Percentiles rank a stretch among this genome's conserved stretches.
phyloP scores from a whole-genome alignment of 1,284 basidiomycete genomes.

The Cryptococcus sp. region DNA sequence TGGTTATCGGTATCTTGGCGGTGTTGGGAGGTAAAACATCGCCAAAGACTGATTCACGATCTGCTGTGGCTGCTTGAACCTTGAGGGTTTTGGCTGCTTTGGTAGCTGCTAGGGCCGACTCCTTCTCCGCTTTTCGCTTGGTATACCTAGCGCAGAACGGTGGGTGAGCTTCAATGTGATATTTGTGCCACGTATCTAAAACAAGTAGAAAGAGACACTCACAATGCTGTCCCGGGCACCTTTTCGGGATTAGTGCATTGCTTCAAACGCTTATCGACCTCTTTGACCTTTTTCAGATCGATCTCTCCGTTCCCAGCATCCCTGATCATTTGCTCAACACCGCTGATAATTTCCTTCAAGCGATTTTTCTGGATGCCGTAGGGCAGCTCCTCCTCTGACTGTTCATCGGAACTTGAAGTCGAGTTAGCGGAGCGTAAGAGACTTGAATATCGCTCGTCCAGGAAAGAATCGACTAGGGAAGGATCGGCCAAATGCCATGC shows the following conservation, averaged over 20 bases:
- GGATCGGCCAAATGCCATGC: slow-evolving; percentile 69
- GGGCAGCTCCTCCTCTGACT: slow-evolving; percentile 10
- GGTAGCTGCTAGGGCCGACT: slow-evolving; percentile 33
- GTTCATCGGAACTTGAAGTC: not conserved
- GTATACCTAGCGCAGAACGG: slow-evolving; percentile 40
- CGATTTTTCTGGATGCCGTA: slow-evolving; percentile 39
- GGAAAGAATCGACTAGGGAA: slow-evolving; percentile 63
- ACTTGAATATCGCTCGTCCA: slow-evolving; percentile 58
- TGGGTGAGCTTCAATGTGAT: not conserved
- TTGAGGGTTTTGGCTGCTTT: slow-evolving; percentile 44
- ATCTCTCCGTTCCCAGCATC: slow-evolving; percentile 62
- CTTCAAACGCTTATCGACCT: slow-evolving; percentile 79
- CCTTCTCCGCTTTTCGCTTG: slow-evolving; percentile 51
- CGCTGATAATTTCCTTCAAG: slow-evolving; percentile 56
- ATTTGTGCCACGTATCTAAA: not conserved
- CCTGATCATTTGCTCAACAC: slow-evolving; percentile 63
- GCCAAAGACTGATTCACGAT: slow-evolving; percentile 40
- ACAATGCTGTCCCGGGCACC: slow-evolving; percentile 76
- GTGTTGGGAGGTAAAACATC: slow-evolving; percentile 13
- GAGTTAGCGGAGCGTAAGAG: slow-evolving; percentile 14
- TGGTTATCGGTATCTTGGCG: slow-evolving; percentile 3
- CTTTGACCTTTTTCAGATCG: slow-evolving; percentile 77
- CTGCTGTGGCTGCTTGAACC: slow-evolving; percentile 18
- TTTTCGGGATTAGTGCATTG: slow-evolving; percentile 92
- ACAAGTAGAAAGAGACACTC: slow-evolving; percentile 22